phyloP scores from a whole-genome alignment of 192 early-diverging fungal genomes.

The Chytriomyces hyalinus region DNA sequence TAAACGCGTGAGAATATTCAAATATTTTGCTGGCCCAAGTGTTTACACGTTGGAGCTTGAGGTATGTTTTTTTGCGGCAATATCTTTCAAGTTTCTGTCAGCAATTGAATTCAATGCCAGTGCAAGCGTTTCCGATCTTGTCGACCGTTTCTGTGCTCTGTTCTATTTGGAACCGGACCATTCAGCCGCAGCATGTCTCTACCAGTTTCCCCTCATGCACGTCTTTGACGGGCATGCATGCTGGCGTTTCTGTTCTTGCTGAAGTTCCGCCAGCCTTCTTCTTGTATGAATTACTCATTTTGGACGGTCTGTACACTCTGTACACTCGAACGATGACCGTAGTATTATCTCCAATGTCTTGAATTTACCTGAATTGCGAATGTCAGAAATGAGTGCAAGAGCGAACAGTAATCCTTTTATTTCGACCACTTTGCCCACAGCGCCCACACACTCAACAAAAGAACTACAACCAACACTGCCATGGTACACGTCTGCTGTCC shows the following conservation, averaged over 20 bases:
- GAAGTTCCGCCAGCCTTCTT: background rate
- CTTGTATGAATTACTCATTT: too few species aligned
- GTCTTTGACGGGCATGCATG: background rate
- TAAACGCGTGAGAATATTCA: too few species aligned
- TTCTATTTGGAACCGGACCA: background rate
- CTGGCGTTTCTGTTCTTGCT: background rate
- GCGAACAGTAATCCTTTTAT: background rate
- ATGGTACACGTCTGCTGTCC: slow-evolving; percentile 36
- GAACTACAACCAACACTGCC: slow-evolving; percentile 24
- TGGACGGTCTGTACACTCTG: too few species aligned
- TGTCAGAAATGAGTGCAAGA: too few species aligned
- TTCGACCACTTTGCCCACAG: slow-evolving; percentile 35
- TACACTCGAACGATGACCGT: too few species aligned
- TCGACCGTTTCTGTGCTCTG: background rate
- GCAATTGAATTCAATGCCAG: background rate
- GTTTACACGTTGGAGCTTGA: background rate
- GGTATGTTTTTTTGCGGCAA: background rate
- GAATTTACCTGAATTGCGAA: too few species aligned
- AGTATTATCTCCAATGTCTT: too few species aligned
- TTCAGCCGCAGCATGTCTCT: background rate
- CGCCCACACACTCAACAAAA: slow-evolving; percentile 27
- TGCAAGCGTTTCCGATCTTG: background rate
- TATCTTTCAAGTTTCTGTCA: background rate
- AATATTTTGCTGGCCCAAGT: too few species aligned
- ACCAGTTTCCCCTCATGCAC: too few species aligned